phyloP scores from a whole-genome alignment of 805 yeast genomes.

The Saccharomyces paradoxus region DNA sequence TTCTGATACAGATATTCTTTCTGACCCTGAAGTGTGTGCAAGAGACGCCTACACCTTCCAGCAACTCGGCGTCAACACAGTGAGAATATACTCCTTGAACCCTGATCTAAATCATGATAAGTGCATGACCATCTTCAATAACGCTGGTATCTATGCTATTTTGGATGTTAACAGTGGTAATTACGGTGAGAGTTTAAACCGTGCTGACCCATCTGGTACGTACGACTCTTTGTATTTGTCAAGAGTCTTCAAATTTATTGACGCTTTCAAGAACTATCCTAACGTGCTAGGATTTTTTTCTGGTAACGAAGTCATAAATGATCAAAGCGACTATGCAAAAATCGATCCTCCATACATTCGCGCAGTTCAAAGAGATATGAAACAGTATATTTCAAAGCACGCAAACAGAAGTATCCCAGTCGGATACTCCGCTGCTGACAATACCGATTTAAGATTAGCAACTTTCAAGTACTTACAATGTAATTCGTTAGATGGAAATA shows the following conservation, averaged over 20 bases:
- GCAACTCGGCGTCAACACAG: constrained; percentile 75
- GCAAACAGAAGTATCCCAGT: constrained; percentile 77
- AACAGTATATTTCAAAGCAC: constrained; percentile 62
- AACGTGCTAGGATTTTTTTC: constrained; percentile 82
- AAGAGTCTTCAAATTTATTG: constrained; percentile 77
- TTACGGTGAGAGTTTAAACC: constrained; percentile 55
- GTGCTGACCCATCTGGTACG: constrained; percentile 61
- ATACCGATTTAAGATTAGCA: constrained; percentile 55
- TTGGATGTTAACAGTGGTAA: constrained; percentile 79
- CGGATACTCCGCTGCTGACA: constrained; percentile 95
- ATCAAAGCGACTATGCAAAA: constrained; percentile 49
- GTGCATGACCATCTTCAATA: constrained; percentile 82
- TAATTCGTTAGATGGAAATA: constrained; percentile 45
- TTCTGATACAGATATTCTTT: constrained; percentile 51
- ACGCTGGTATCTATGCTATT: constrained; percentile 84
- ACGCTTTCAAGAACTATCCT: constrained; percentile 75
- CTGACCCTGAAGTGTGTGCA: constrained; percentile 60
- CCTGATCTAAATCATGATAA: constrained; percentile 83
- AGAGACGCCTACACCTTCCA: constrained; percentile 76
- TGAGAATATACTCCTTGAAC: constrained; percentile 74
- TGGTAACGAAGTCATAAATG: constrained; percentile 89
- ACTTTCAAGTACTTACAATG: constrained; percentile 80
- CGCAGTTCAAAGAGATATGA: constrained; percentile 90
- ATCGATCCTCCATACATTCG: constrained; percentile 72
- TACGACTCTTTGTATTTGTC: constrained; percentile 64